A percentile compares a stretch with the other conserved stretches of the same genome.
These are phyloP conservation scores for Chalciporus sp. DNA, from an alignment of 1,284 basidiomycete species.

Conservation along the genomic window DNA sequence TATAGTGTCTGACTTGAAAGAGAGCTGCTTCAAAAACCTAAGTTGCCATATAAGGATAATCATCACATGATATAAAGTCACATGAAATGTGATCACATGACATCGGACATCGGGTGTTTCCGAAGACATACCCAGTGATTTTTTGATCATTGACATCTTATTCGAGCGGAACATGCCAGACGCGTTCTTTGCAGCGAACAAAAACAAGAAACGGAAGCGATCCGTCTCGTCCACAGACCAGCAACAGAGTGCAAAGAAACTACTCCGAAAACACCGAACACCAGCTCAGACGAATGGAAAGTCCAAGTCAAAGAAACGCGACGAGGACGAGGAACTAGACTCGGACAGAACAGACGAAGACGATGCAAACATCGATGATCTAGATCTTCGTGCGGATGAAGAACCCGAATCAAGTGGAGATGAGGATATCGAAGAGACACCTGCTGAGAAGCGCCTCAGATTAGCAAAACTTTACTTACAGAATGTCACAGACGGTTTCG, in stretches of 20 bases:
- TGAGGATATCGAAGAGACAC: conserved; percentile 88
- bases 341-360: conserved; percentile 66
- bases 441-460: conserved; percentile 90
- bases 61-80: conserved; percentile 14
- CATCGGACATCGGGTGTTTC: conserved; percentile 16
- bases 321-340: conserved; percentile 70
- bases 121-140: conserved; percentile 16
- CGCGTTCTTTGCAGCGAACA: conserved; percentile 75
- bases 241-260: conserved; percentile 28
- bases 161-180: conserved; percentile 60
- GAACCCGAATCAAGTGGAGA: conserved; percentile 67
- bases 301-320: conserved; percentile 36
- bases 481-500: conserved; percentile 76
- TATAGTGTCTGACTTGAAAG: background rate
- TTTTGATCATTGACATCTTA: conserved; percentile 14
- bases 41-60: conserved; percentile 3
- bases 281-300: conserved; percentile 29
- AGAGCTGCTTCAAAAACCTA: background rate
- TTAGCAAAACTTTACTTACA: conserved; percentile 91
- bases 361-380: conserved; percentile 70
- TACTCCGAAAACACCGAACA: conserved; percentile 21
- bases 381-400: conserved; percentile 72
- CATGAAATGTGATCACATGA: conserved; percentile 10
- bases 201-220: conserved; percentile 72
- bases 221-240: conserved; percentile 34